Evolutionary conservation across 176 grass and related monocot genomes (phyloP), one percentile per base, ranked within the genome.

Genomic region (Pharus latifolius): DNA sequence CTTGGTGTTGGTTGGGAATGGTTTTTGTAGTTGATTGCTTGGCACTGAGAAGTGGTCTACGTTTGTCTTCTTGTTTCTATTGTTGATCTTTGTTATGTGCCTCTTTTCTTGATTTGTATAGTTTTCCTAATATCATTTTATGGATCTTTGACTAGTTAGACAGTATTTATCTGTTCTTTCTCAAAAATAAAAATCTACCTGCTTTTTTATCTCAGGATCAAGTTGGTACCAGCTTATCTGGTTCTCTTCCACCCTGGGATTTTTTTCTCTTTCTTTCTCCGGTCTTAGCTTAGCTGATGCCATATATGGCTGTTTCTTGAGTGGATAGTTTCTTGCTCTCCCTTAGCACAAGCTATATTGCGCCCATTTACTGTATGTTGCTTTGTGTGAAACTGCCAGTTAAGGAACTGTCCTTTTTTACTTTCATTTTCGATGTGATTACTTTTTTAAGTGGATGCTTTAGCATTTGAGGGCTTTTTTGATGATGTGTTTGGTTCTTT

Each of bases 1-100:
- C 79, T 75, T 75, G 38, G 56, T 63, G 76, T 63, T 80, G 7
- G 56, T 75, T 74, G 54, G 70, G 17, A 27, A 32, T 23, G n/a
- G 0, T 40, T 49, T 80, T 75, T 70, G n/a, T 80, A 34, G 49
- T 40, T 75, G 19, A 56, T 75, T 75, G 63, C 56, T 20, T 78
- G 60, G 24, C 32, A 49, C 24, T 56, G n/a, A 48, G 42, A 28
- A 61, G n/a, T 43, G 66, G 40, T 34, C n/a, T 10, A 31, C 26
- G 58, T 44, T 33, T 56, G 25, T 53, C 20, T 13, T 23, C 50
- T 24, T 24, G 17, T 54, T 4, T 11, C n/a, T 23, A 50, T 20
- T 14, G 13, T 29, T 40, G 3, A 3, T 31, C 26, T 38, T 75
- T 24, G 24, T 50, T 44, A 23, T 68, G 51, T 48, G 35, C n/a